Conservation (phyloP, 345 rosid species). For the Hypericum perforatum region DNA sequence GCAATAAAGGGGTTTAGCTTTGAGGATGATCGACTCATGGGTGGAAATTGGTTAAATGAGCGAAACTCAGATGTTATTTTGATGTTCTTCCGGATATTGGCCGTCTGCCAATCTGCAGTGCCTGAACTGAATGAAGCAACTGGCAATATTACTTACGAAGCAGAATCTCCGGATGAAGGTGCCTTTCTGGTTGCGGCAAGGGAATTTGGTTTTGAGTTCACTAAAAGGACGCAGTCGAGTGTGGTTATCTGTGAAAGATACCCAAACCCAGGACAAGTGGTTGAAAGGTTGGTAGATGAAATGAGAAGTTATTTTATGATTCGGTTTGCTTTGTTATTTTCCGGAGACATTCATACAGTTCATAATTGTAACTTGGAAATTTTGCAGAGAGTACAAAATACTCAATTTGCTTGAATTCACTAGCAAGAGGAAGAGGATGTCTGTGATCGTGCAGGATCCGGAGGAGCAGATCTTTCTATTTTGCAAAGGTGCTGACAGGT, state of each 20-base stretch:
- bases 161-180: constrained; percentile 96
- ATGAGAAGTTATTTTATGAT: constrained; percentile 7
- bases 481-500: constrained; percentile 99
- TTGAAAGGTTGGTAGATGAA: constrained; percentile 57
- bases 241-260: constrained; percentile 57
- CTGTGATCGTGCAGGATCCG: constrained; percentile 73
- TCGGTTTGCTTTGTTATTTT: constrained; percentile 4
- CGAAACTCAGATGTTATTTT: constrained; percentile 45
- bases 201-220: constrained; percentile 94
- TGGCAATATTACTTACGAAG: constrained; percentile 64
- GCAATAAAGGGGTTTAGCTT: constrained; percentile 80
- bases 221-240: constrained; percentile 75
- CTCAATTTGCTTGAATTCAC: constrained; percentile 86
- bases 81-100: constrained; percentile 68
- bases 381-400: constrained; percentile 80
- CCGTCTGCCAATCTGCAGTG: constrained; percentile 93
- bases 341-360: constrained; percentile 9
- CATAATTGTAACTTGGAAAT: constrained; percentile 13
- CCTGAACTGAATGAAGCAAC: constrained; percentile 80
- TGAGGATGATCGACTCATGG: constrained; percentile 66
- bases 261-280: constrained; percentile 36
- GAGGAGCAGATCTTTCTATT: constrained; percentile 73
- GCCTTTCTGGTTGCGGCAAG: constrained; percentile 93
- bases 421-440: constrained; percentile 96
- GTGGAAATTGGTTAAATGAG: constrained; percentile 78